Evolutionary conservation across 768 basidiomycete species (phyloP).

Genomic region (Tricholoma bakamatsutake): DNA sequence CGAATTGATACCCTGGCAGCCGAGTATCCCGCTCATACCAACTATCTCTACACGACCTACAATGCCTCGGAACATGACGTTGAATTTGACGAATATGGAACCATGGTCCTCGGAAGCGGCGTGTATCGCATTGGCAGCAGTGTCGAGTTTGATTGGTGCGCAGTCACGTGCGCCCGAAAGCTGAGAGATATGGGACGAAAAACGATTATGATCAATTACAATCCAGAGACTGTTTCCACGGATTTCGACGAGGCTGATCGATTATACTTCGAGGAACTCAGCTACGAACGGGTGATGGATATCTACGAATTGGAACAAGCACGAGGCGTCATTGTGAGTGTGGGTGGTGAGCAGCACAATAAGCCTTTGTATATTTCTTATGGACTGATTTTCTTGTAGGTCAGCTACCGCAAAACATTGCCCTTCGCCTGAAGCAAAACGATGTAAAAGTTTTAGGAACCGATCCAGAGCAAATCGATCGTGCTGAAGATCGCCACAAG

Average conservation of each 20-base stretch:
- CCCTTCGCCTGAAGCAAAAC: constrained; percentile 85
- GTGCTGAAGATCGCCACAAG: constrained; percentile 97
- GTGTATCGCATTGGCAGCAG: constrained; percentile 98
- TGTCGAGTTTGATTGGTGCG: constrained; percentile 99
- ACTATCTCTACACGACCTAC: constrained; percentile 99
- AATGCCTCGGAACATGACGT: constrained; percentile 96
- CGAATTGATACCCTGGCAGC: constrained; percentile 98
- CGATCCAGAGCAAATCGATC: constrained; percentile 92
- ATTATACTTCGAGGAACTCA: constrained; percentile 97
- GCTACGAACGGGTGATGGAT: constrained; percentile 98
- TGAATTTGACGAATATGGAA: constrained; percentile 92
- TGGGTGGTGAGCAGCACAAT: constrained; percentile 65
- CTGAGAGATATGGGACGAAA: constrained; percentile 88
- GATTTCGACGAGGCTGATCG: constrained; percentile 99
- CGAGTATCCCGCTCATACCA: constrained; percentile 97
- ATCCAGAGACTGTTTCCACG: constrained; percentile 98
- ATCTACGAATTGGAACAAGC: constrained; percentile 96
- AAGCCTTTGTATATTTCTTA: neutral
- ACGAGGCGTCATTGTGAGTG: constrained; percentile 91
- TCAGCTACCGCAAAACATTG: constrained; percentile 98
- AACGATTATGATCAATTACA: constrained; percentile 99
- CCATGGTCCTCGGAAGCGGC: constrained; percentile 98
- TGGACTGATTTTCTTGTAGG: constrained; percentile 37
- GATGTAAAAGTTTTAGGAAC: constrained; percentile 95
- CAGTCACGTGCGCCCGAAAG: constrained; percentile 95